Percentiles rank a stretch among this genome's conserved stretches.
phyloP scores from a whole-genome alignment of 2,329 filamentous ascomycete genomes.

The Fusarium camptoceras region DNA sequence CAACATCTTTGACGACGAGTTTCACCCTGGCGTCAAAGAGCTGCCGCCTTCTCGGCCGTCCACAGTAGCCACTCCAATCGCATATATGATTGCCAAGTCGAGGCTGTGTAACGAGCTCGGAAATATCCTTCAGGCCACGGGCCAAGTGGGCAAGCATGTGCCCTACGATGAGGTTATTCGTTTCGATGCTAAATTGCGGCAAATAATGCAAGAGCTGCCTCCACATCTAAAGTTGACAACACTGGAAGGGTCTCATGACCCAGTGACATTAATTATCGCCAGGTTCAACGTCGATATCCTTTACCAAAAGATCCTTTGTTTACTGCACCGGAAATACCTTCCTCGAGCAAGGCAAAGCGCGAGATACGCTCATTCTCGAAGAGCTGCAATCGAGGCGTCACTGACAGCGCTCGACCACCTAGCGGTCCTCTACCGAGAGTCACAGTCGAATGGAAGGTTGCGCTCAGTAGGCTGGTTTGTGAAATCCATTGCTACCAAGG shows the following conservation, averaged over 20 bases:
- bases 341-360: slow-evolving; percentile 80
- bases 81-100: slow-evolving; percentile 82
- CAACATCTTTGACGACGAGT: slow-evolving; percentile 85
- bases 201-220: slow-evolving; percentile 75
- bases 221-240: slow-evolving; percentile 82
- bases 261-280: slow-evolving; percentile 86
- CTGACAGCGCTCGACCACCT: slow-evolving; percentile 85
- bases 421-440: slow-evolving; percentile 79
- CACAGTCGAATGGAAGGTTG: slow-evolving; percentile 76
- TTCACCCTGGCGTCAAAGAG: slow-evolving; percentile 74
- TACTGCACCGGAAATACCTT: slow-evolving; percentile 90
- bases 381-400: slow-evolving; percentile 86
- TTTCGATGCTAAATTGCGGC: slow-evolving; percentile 70
- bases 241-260: slow-evolving; percentile 80
- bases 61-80: slow-evolving; percentile 79
- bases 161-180: slow-evolving; percentile 74
- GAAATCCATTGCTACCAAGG: slow-evolving; percentile 81
- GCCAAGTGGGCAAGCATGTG: slow-evolving; percentile 65
- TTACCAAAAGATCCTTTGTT: slow-evolving; percentile 88
- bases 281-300: slow-evolving; percentile 86
- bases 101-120: slow-evolving; percentile 76
- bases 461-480: slow-evolving; percentile 82
- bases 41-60: slow-evolving; percentile 75
- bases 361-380: slow-evolving; percentile 85
- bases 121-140: slow-evolving; percentile 75